These are phyloP conservation scores for Nannochloropsis salina DNA, from an alignment of 108 stramenopile species.

Conservation along the genomic window DNA sequence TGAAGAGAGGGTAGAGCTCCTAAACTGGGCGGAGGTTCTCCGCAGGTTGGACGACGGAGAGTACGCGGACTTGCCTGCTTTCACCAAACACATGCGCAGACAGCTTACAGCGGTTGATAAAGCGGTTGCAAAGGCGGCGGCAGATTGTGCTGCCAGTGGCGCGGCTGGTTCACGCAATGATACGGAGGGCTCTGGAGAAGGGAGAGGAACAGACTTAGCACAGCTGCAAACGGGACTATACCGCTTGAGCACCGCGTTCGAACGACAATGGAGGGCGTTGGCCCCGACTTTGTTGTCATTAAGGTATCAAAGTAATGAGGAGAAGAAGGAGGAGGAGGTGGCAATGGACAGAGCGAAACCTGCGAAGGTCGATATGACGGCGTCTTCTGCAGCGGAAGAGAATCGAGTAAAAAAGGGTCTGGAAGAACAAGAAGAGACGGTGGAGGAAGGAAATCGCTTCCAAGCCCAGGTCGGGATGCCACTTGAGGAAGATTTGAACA, in stretches of 20 bases:
- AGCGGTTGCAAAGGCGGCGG: neutral
- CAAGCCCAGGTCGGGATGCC: constrained; percentile 68
- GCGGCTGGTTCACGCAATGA: too few species aligned
- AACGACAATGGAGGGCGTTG: neutral
- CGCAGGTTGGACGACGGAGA: neutral
- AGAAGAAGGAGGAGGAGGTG: constrained; percentile 20
- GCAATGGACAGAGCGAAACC: neutral
- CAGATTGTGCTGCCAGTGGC: neutral
- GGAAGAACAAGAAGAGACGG: constrained; percentile 21
- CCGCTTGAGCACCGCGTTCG: neutral
- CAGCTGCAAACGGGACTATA: neutral
- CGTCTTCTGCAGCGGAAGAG: neutral
- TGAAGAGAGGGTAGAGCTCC: neutral
- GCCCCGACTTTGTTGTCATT: neutral
- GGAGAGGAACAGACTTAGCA: neutral
- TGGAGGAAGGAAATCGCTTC: constrained; percentile 37
- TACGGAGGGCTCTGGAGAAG: neutral
- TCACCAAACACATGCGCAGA: constrained; percentile 20
- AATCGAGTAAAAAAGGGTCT: neutral
- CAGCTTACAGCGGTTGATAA: neutral
- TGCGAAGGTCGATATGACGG: too few species aligned
- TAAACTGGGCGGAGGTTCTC: neutral
- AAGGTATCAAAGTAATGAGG: neutral
- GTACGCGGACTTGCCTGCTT: neutral
- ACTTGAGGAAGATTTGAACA: constrained; percentile 85